These are phyloP conservation scores for Phialemoniopsis sp. DNA, from an alignment of 2,329 filamentous ascomycete genomes.

Conservation along the genomic window DNA sequence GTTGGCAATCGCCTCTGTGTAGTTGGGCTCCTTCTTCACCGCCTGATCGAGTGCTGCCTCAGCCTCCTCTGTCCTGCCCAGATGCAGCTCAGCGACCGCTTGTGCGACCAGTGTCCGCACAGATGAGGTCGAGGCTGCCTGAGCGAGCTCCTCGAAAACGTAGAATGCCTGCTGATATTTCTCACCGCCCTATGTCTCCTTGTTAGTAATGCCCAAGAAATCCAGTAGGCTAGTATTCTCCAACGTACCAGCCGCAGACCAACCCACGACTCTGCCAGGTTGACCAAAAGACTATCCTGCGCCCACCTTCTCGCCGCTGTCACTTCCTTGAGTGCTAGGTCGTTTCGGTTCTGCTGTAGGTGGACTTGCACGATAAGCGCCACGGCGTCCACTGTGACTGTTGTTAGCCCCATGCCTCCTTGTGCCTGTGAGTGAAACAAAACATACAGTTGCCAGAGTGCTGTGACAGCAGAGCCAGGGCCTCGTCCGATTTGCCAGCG, in stretches of 20 bases:
- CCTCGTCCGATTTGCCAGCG: slow-evolving; percentile 79
- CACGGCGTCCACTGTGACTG: slow-evolving; percentile 62
- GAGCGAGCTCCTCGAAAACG: slow-evolving; percentile 93
- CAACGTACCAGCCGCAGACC: slow-evolving; percentile 73
- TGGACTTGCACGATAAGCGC: slow-evolving; percentile 90
- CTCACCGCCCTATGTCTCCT: slow-evolving; percentile 67
- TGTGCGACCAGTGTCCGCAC: slow-evolving; percentile 76
- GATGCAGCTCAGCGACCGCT: slow-evolving; percentile 85
- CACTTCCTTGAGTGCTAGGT: slow-evolving; percentile 88
- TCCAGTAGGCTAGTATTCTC: not conserved
- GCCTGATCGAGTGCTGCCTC: slow-evolving; percentile 82
- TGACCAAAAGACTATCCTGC: slow-evolving; percentile 89
- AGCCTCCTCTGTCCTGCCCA: slow-evolving; percentile 84
- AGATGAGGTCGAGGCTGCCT: slow-evolving; percentile 76
- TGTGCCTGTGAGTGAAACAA: not conserved
- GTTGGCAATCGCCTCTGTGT: slow-evolving; percentile 77
- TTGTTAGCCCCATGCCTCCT: slow-evolving; percentile 6
- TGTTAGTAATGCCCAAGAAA: not conserved
- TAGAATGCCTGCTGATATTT: slow-evolving; percentile 97
- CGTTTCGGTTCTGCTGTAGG: slow-evolving; percentile 84
- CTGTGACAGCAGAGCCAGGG: slow-evolving; percentile 71
- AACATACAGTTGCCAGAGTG: slow-evolving; percentile 82
- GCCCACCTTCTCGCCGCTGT: slow-evolving; percentile 85
- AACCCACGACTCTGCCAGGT: slow-evolving; percentile 94
- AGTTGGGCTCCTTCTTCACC: slow-evolving; percentile 65